These are phyloP conservation scores for Nephelium lappaceum DNA, from an alignment of 345 rosid genomes.

Conservation along the genomic window DNA sequence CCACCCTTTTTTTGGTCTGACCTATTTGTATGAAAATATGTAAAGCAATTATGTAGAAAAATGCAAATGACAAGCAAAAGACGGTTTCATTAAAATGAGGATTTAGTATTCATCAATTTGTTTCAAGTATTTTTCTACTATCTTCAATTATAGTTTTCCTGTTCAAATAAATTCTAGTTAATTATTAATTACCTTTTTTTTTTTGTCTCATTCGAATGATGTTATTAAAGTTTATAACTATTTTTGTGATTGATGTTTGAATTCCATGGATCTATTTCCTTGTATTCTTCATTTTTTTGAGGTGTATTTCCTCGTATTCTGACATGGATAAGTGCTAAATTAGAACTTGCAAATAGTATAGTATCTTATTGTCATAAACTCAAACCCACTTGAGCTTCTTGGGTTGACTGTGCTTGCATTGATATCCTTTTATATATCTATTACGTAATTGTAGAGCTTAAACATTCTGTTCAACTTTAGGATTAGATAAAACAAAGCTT, in stretches of 20 bases:
- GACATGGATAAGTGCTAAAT: background rate
- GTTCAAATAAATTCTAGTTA: background rate
- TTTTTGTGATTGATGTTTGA: background rate
- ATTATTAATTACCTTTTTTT: background rate
- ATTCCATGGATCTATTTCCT: background rate
- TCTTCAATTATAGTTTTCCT: background rate
- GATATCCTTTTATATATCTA: too few species aligned
- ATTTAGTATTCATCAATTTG: background rate
- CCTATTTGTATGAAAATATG: background rate
- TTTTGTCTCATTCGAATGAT: background rate
- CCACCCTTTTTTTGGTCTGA: background rate
- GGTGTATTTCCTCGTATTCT: too few species aligned
- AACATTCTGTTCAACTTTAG: too few species aligned
- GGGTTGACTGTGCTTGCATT: background rate
- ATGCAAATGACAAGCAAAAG: background rate
- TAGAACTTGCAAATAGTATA: background rate
- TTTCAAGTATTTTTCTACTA: background rate
- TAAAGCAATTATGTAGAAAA: background rate
- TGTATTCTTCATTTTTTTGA: too few species aligned
- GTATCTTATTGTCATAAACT: background rate
- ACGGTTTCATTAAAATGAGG: background rate
- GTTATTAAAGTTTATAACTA: background rate
- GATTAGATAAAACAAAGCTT: too few species aligned
- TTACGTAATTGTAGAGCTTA: too few species aligned
- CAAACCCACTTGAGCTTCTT: background rate